Evolutionary conservation across 305 asterid species (phyloP).

Genomic region (Solanum hybrid): DNA sequence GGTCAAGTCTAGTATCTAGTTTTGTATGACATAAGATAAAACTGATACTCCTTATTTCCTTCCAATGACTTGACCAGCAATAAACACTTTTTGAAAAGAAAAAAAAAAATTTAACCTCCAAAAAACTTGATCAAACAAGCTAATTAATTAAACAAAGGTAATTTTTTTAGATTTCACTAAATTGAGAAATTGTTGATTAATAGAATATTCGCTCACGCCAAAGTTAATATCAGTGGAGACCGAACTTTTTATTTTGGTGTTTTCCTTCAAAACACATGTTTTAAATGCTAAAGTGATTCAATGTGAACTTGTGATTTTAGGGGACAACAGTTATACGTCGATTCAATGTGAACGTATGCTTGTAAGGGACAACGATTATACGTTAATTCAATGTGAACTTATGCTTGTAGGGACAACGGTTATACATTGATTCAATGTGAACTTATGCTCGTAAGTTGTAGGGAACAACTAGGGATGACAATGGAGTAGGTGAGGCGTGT

Average conservation of each 20-base stretch:
- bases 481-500: rapidly evolving
- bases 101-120: background rate
- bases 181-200: background rate
- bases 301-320: no score
- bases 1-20: no score
- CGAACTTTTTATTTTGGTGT: background rate
- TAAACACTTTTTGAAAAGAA: no score
- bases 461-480: background rate
- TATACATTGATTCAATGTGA: background rate
- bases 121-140: background rate
- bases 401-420: background rate
- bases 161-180: background rate
- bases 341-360: no score
- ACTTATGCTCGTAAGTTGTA: background rate
- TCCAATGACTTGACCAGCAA: no score
- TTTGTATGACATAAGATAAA: no score
- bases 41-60: no score
- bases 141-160: background rate
- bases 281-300: background rate
- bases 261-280: background rate
- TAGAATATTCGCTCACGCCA: background rate
- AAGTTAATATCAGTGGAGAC: background rate
- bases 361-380: no score
- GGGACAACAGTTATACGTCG: no score
- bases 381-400: background rate